Evolutionary conservation across 306 rosid genomes (phyloP).

Genomic region (Medicago lupulina): DNA sequence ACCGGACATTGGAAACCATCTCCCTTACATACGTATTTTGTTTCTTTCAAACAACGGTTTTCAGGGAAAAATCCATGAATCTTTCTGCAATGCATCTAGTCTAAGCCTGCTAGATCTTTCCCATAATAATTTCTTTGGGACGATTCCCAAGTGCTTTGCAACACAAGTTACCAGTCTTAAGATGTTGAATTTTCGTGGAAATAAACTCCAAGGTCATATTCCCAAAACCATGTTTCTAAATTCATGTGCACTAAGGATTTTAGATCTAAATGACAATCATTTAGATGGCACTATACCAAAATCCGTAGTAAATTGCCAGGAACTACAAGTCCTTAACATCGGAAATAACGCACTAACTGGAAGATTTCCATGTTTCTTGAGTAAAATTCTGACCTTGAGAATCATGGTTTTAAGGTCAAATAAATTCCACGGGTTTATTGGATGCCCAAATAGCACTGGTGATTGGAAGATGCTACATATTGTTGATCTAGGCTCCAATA

Average conservation of each 20-base stretch:
- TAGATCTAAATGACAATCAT: neutral
- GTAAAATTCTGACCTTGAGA: neutral
- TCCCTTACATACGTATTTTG: rapidly evolving
- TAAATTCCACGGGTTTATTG: neutral
- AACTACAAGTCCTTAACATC: neutral
- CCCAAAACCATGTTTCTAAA: neutral
- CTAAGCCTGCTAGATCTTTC: slow-evolving; percentile 53
- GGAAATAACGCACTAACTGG: neutral
- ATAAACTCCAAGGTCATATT: slow-evolving; percentile 18
- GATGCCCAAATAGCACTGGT: slow-evolving; percentile 31
- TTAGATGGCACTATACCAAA: neutral
- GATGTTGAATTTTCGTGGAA: slow-evolving; percentile 38
- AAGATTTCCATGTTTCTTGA: slow-evolving; percentile 33
- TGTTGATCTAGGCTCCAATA: slow-evolving; percentile 40
- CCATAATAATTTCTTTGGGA: slow-evolving; percentile 23
- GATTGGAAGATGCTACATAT: slow-evolving; percentile 37
- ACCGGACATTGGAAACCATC: slow-evolving; percentile 27
- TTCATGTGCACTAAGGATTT: slow-evolving; percentile 14
- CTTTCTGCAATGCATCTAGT: slow-evolving; percentile 34
- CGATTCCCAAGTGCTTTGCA: slow-evolving; percentile 39
- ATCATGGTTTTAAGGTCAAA: slow-evolving; percentile 9
- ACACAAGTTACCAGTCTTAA: neutral
- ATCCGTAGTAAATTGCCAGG: neutral
- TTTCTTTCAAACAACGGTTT: slow-evolving; percentile 44
- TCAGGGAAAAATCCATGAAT: slow-evolving; percentile 31